phyloP scores from a whole-genome alignment of 345 rosid species.

The Excoecaria cochinchinensis region DNA sequence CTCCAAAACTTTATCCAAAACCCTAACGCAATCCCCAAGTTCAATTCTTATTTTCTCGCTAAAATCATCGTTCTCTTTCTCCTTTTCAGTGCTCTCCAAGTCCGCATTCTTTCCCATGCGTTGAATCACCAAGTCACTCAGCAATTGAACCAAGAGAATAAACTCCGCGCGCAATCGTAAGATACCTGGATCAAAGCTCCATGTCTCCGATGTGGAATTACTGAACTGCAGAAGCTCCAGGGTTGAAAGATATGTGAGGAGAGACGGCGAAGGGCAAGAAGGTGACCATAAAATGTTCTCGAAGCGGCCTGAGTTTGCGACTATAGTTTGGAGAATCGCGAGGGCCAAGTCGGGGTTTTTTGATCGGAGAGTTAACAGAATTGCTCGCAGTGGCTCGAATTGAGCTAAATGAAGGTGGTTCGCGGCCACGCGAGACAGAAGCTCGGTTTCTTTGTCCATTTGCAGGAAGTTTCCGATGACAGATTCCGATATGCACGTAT shows the following conservation, averaged over 20 bases:
- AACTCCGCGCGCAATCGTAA: conserved; percentile 77
- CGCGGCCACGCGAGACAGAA: conserved; percentile 79
- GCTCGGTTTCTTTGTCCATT: conserved; percentile 80
- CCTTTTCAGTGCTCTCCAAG: conserved; percentile 36
- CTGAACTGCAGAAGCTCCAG: conserved; percentile 64
- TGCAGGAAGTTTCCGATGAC: conserved; percentile 1
- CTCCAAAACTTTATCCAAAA: conserved; percentile 60
- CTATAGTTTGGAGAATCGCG: conserved; percentile 70
- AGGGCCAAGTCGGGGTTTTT: conserved; percentile 67
- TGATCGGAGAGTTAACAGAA: conserved; percentile 65
- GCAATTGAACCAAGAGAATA: conserved; percentile 58
- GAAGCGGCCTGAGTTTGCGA: conserved; percentile 70
- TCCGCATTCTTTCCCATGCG: conserved; percentile 34
- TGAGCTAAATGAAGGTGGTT: conserved; percentile 89
- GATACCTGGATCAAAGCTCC: conserved; percentile 70
- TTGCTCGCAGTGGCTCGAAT: conserved; percentile 88
- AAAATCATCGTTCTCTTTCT: conserved; percentile 26
- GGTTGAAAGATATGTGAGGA: conserved; percentile 62
- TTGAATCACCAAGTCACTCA: conserved; percentile 49
- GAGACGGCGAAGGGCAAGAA: conserved; percentile 77
- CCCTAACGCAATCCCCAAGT: conserved; percentile 39
- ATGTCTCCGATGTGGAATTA: conserved; percentile 47
- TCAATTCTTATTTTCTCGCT: conserved; percentile 23
- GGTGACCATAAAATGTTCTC: conserved; percentile 70
- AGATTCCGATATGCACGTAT: not conserved